phyloP scores from a whole-genome alignment of 2,329 filamentous ascomycete genomes.

The Bipolaris bicolor region DNA sequence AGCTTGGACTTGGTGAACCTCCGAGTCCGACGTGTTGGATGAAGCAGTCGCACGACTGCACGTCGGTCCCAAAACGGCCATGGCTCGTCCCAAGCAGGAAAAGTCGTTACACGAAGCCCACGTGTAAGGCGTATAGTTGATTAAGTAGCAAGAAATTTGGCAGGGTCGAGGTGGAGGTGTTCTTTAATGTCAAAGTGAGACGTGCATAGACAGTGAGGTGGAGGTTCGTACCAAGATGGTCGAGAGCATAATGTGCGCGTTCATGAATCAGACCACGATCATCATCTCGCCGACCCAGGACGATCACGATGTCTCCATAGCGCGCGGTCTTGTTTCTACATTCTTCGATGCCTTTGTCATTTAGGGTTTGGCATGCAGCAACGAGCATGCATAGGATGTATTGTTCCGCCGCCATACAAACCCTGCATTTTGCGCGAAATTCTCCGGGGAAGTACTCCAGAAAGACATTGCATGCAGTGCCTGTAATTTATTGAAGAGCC shows the following conservation, averaged over 20 bases:
- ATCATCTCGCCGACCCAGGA: not conserved
- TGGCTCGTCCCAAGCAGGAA: slow-evolving; percentile 4
- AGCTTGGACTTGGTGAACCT: slow-evolving; percentile 15
- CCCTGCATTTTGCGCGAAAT: slow-evolving; percentile 9
- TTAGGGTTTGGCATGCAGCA: slow-evolving; percentile 9
- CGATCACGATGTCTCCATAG: not conserved
- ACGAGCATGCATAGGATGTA: slow-evolving; percentile 11
- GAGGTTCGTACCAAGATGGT: slow-evolving; percentile 5
- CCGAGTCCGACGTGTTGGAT: slow-evolving; percentile 7
- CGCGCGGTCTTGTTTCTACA: not conserved
- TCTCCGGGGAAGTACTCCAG: slow-evolving; percentile 15
- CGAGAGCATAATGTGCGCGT: not conserved
- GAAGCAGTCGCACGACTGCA: slow-evolving; percentile 19
- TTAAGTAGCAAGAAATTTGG: slow-evolving; percentile 11
- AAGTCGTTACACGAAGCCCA: slow-evolving; percentile 15
- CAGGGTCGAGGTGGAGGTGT: slow-evolving; percentile 5
- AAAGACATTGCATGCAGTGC: slow-evolving; percentile 9
- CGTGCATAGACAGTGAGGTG: slow-evolving; percentile 10
- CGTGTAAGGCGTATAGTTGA: slow-evolving; percentile 12
- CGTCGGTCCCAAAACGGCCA: slow-evolving; percentile 16
- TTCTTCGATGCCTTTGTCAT: not conserved
- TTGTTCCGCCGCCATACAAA: slow-evolving; percentile 16
- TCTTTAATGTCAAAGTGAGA: slow-evolving; percentile 9
- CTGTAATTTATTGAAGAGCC: slow-evolving; percentile 4
- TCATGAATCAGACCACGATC: not conserved